Base-by-base conservation (phyloP, 23 red algal species). In the Gracilaria vermiculophylla region DNA sequence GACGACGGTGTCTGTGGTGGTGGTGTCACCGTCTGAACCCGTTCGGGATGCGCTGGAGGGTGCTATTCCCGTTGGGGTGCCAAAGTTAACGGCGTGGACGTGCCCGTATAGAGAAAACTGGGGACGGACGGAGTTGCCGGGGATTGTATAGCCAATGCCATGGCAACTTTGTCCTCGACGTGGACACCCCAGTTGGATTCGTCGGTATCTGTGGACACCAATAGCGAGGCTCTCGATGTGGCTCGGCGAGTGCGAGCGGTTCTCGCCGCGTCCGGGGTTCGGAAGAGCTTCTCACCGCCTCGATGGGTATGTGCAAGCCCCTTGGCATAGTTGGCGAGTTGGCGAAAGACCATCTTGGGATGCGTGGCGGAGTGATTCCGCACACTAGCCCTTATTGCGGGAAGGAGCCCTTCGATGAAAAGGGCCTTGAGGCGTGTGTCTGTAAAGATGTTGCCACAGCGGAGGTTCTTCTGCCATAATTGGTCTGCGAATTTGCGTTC, bases 371-470 rank as follows among this genome's bases (percentile, higher is more conserved):
- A 52, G 31, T 77, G 44, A 20, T 52, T 47, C 15, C 71, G 71
- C 35, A 77, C 71, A 15, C 28, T 28, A 8, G n/a, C 50, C 33
- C 43, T 21, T 21, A 52, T 48, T 17, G 71, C 71, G 50, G 41
- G 37, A 33, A 43, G 25, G 33, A 77, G 50, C 43, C 71, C 41
- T 52, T 77, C 71, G 23, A 77, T 42, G 31, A 77, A 77, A 13
- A 77, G 40, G n/a, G 71, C 35, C 25, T 62, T 80, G 25, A 41
- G 40, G 45, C 76, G 64, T 3, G 35, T 27, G 9, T 80, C 52
- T 8, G 53, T 29, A 29, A 80, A 62, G 10, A 77, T 43, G 4
- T 42, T 44, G 1, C 52, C 77, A 61, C 77, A 80, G 14, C 77
- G 77, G 45, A 56, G 77, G 20, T 44, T 44, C 3, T 62, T 62